These are phyloP conservation scores for Ogataea ganodermae DNA, from an alignment of 805 yeast species.

Conservation along the genomic window DNA sequence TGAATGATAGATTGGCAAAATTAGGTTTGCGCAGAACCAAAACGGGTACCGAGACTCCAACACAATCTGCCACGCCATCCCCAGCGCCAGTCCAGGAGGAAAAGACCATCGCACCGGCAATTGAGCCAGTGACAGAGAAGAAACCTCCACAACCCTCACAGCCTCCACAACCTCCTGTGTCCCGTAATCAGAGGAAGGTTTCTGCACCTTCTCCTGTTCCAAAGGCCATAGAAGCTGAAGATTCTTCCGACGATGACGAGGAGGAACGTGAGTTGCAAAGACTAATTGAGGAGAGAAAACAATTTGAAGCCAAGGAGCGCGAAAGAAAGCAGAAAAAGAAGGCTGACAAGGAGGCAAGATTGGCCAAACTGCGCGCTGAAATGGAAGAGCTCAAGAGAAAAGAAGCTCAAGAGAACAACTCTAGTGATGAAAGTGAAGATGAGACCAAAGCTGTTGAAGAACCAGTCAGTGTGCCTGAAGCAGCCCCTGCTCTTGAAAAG, in stretches of 20 bases:
- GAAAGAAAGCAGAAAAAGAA: constrained; percentile 48
- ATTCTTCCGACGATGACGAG: constrained; percentile 33
- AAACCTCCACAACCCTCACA: constrained; percentile 21
- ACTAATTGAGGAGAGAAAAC: constrained; percentile 49
- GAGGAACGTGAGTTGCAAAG: constrained; percentile 50
- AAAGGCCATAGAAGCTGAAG: constrained; percentile 10
- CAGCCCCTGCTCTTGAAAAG: constrained; percentile 20
- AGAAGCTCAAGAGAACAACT: constrained; percentile 37
- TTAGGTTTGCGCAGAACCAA: constrained; percentile 60
- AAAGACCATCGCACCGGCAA: constrained; percentile 10
- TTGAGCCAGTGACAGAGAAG: constrained; percentile 18
- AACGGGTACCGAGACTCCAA: constrained; percentile 7
- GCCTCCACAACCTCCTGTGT: constrained; percentile 23
- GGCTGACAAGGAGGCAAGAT: constrained; percentile 58
- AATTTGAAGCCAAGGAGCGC: constrained; percentile 42
- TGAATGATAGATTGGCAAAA: constrained; percentile 83
- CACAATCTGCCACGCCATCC: constrained; percentile 15
- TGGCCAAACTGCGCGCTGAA: constrained; percentile 59
- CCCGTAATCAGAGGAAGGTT: constrained; percentile 19
- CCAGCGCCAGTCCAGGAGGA: constrained; percentile 12
- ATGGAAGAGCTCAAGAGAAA: constrained; percentile 53
- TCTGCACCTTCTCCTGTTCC: constrained; percentile 7
- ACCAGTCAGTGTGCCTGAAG: constrained; percentile 8
- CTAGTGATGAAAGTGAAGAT: constrained; percentile 23
- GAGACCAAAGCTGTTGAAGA: constrained; percentile 19